Conservation (phyloP, 1,284 basidiomycete species). For the Ceratobasidium sp. region DNA sequence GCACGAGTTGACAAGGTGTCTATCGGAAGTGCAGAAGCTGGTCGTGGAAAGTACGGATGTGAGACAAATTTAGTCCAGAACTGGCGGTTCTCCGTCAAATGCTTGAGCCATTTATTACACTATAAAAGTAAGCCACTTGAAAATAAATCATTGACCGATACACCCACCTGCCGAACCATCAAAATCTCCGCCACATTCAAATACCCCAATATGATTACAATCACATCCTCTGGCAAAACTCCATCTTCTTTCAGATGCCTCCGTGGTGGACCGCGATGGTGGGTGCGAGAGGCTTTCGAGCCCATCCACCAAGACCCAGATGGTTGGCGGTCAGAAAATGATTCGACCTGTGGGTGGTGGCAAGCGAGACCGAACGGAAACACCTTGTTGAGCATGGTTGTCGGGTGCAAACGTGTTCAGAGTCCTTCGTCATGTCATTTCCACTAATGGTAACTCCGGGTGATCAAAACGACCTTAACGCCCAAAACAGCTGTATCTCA, state of each 20-base stretch:
- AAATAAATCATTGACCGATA: not conserved
- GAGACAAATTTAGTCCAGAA: slow-evolving; percentile 24
- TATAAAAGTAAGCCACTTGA: not conserved
- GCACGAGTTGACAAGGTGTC: not conserved
- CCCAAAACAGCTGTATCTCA: no score
- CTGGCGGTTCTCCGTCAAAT: slow-evolving; percentile 11
- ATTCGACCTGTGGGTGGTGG: not conserved
- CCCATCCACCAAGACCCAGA: not conserved
- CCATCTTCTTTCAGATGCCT: not conserved
- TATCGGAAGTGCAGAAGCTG: not conserved
- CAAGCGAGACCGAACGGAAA: slow-evolving; percentile 24
- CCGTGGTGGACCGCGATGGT: no score
- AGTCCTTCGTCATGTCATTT: not conserved
- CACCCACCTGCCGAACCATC: slow-evolving; percentile 13
- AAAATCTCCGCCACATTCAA: slow-evolving; percentile 20
- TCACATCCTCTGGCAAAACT: slow-evolving; percentile 19
- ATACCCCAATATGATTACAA: slow-evolving; percentile 15
- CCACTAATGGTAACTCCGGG: not conserved
- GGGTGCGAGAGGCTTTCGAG: not conserved
- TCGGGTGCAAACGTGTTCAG: not conserved
- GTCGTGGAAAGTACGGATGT: slow-evolving; percentile 5
- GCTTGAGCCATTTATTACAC: slow-evolving; percentile 29
- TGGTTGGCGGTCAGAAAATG: not conserved
- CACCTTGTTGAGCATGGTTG: slow-evolving; percentile 11
- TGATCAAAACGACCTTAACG: not conserved